A percentile compares a stretch with the other conserved stretches of the same genome.
Evolutionary conservation across 139 green algal genomes (phyloP).

Genomic region (Chlamydomonas urium): DNA sequence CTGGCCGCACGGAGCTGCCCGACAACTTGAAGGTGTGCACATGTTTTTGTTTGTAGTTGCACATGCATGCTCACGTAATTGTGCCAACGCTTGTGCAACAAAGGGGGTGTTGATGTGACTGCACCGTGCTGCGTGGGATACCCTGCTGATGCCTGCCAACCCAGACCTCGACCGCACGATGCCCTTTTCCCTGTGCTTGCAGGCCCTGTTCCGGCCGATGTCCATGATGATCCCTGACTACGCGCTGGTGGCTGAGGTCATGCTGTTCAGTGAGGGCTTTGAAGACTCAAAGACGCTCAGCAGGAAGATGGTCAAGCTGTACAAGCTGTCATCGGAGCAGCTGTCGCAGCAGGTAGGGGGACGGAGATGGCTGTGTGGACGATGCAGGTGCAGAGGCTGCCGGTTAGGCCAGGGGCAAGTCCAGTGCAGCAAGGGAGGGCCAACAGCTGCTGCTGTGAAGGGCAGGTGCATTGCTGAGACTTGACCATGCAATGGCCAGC

Average conservation of each 20-base stretch:
- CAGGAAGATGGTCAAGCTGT: conserved; percentile 88
- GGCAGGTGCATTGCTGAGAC: too few relatives aligned
- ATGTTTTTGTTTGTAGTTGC: too few relatives aligned
- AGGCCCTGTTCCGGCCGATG: conserved; percentile 79
- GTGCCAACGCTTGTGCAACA: too few relatives aligned
- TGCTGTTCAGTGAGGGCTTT: conserved; percentile 84
- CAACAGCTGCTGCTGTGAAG: too few relatives aligned
- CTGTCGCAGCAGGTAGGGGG: conserved; percentile 75
- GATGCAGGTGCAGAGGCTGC: too few relatives aligned
- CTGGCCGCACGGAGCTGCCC: conserved; percentile 70
- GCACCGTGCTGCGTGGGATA: too few relatives aligned
- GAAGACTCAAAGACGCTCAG: conserved; percentile 70
- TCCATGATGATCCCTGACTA: conserved; percentile 87
- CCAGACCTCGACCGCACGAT: not conserved
- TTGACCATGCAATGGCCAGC: not conserved
- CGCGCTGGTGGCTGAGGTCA: conserved; percentile 68
- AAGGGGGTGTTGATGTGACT: too few relatives aligned
- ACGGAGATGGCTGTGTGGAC: too few relatives aligned
- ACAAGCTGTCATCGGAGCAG: conserved; percentile 88
- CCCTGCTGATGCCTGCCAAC: not conserved
- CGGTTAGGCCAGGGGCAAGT: too few relatives aligned
- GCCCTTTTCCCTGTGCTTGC: not conserved
- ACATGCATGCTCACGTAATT: too few relatives aligned
- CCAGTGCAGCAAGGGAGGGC: too few relatives aligned
- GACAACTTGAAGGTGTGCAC: conserved; percentile 58